These are phyloP conservation scores for Vaccinium myrtillus DNA, from an alignment of 148 eudicot species.

Conservation along the genomic window DNA sequence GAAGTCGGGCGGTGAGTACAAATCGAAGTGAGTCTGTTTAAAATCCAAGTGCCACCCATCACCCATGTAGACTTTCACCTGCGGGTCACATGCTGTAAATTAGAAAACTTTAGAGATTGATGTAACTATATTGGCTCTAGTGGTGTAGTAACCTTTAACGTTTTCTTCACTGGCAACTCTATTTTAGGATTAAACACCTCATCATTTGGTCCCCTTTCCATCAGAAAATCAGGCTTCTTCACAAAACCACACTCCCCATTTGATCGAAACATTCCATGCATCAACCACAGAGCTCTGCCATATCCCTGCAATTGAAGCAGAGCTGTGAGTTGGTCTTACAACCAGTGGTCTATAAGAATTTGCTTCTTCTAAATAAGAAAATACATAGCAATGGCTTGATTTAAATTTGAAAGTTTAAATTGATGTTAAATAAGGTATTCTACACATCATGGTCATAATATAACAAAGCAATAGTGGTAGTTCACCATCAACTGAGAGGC, in stretches of 20 bases:
- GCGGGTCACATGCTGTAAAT: slow-evolving; percentile 5
- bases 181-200: slow-evolving; percentile 63
- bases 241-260: slow-evolving; percentile 86
- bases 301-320: slow-evolving; percentile 51
- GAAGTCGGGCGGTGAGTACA: slow-evolving; percentile 84
- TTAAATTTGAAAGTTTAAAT: background rate
- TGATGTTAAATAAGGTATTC: background rate
- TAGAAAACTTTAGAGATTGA: background rate
- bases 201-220: slow-evolving; percentile 40
- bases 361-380: background rate
- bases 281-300: slow-evolving; percentile 79
- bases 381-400: background rate
- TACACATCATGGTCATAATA: background rate
- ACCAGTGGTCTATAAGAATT: background rate
- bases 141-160: slow-evolving; percentile 46
- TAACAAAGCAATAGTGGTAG: background rate
- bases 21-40: slow-evolving; percentile 78
- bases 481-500: background rate
- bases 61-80: slow-evolving; percentile 85
- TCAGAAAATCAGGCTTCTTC: slow-evolving; percentile 65
- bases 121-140: background rate
- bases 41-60: slow-evolving; percentile 91
- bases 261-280: slow-evolving; percentile 83
- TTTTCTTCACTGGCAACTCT: slow-evolving; percentile 48
- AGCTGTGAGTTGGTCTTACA: slow-evolving; percentile 4